These are phyloP conservation scores for Cyberlindnera americana DNA, from an alignment of 805 yeast species.

Conservation along the genomic window DNA sequence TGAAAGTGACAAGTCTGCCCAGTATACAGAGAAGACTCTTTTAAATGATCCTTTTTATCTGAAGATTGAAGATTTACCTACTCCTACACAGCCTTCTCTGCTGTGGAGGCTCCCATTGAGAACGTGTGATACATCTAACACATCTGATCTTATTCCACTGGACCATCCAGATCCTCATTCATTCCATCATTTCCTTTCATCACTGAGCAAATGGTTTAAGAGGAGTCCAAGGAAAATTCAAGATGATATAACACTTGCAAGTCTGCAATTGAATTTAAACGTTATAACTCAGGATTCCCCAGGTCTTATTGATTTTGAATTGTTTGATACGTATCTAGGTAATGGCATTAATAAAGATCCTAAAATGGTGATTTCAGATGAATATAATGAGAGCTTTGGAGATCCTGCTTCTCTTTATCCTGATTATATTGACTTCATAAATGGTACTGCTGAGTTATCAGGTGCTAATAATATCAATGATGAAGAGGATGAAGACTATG, in stretches of 20 bases:
- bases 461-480: not conserved
- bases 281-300: conserved; percentile 1
- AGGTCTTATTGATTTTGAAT: not conserved
- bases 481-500: not conserved
- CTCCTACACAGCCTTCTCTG: not conserved
- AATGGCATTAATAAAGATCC: not conserved
- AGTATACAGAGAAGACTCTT: conserved; percentile 1
- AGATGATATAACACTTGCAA: not conserved
- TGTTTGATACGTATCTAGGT: conserved; percentile 1
- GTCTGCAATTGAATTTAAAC: not conserved
- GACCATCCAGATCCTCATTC: not conserved
- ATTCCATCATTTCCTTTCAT: not conserved
- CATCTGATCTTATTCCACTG: not conserved
- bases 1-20: too few species aligned
- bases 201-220: conserved; percentile 5
- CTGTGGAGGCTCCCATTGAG: not conserved
- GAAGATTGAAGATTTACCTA: conserved; percentile 17
- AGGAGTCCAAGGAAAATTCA: not conserved
- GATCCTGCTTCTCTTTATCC: not conserved
- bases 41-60: conserved; percentile 2
- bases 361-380: not conserved
- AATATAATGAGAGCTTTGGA: not conserved
- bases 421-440: not conserved
- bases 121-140: not conserved
- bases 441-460: conserved; percentile 1